Evolutionary conservation across 345 rosid genomes (phyloP).

Genomic region (Gossypium thurberi): DNA sequence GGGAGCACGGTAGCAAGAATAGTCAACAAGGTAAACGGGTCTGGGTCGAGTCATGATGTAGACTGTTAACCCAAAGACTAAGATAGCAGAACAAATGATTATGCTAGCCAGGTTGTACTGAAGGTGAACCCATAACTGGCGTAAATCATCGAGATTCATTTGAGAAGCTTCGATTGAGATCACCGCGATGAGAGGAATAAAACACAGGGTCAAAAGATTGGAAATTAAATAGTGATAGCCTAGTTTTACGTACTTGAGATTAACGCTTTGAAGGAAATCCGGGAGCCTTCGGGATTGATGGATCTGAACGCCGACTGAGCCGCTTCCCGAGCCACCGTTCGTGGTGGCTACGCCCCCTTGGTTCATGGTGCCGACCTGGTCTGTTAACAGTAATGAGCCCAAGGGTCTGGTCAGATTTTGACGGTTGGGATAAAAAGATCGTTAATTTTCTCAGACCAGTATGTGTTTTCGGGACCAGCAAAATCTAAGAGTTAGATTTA

Average conservation of each 20-base stretch:
- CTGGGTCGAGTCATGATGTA: conserved; percentile 47
- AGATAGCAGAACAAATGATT: conserved; percentile 35
- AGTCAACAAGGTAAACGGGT: conserved; percentile 42
- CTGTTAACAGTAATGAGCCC: not conserved
- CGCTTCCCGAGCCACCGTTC: conserved; percentile 16
- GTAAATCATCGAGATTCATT: conserved; percentile 36
- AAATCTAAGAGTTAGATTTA: not conserved
- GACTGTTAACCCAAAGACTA: conserved; percentile 43
- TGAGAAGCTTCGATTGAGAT: conserved; percentile 32
- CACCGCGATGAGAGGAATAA: conserved; percentile 36
- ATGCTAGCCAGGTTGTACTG: conserved; percentile 46
- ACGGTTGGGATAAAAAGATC: not conserved
- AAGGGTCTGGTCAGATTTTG: not conserved
- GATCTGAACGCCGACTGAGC: conserved; percentile 34
- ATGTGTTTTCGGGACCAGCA: not conserved
- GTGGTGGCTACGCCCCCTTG: conserved; percentile 10
- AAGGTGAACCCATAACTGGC: conserved; percentile 45
- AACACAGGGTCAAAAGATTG: conserved; percentile 40
- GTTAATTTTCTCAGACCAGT: not conserved
- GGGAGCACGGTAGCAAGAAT: conserved; percentile 43
- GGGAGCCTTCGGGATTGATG: conserved; percentile 34
- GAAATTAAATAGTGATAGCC: conserved; percentile 50
- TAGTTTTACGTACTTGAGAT: conserved; percentile 53
- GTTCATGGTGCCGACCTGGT: conserved; percentile 17
- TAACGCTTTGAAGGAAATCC: conserved; percentile 51